Evolutionary conservation across 306 rosid species (phyloP), one percentile per base, ranked within the genome.

Genomic region (Cercis canadensis): DNA sequence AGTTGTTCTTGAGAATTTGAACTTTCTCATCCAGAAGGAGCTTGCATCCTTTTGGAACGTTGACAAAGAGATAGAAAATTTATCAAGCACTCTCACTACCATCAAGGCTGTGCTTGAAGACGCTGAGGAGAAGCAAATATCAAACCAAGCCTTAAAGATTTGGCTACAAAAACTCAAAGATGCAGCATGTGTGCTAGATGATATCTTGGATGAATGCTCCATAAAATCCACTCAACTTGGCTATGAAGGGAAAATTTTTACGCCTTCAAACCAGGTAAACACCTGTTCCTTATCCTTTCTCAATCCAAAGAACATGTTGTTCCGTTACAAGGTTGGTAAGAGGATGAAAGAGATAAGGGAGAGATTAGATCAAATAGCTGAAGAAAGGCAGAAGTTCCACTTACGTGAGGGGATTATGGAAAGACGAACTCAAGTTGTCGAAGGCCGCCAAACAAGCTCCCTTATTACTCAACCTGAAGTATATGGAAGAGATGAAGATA

Each of bases 41-140:
- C 8, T 62, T 5, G 53, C 19, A 16, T 4, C 18, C 3, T 61
- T 52, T 14, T 18, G 58, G 8, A 41, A 45, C 18, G 63, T 76
- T 2, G 41, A 76, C 9, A 33, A 68, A 8, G 58, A 76, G 8
- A 10, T 68, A 33, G n/a, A 19, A 18, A 60, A 57, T 11, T 57
- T 76, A 18, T 12, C 57, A 5, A 65, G 58, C 57, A n/a, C 5
- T 4, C 41, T 72, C n/a, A 15, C 62, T 11, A 11, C 62, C 46
- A 74, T 62, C 75, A 37, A 55, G 63, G 75, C 72, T 2, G 46
- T 64, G 0, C 83, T 79, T 17, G 79, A 62, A 53, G 80, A 79
- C 54, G 83, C 63, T 3, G 85, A 74, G 63, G 72, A 45, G 57
- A 37, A 47, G 65, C 83, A 79, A 8, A 10, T 53, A 49, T 37